phyloP scores from a whole-genome alignment of 495 filamentous ascomycete species.

The Trichoderma gamsii region DNA sequence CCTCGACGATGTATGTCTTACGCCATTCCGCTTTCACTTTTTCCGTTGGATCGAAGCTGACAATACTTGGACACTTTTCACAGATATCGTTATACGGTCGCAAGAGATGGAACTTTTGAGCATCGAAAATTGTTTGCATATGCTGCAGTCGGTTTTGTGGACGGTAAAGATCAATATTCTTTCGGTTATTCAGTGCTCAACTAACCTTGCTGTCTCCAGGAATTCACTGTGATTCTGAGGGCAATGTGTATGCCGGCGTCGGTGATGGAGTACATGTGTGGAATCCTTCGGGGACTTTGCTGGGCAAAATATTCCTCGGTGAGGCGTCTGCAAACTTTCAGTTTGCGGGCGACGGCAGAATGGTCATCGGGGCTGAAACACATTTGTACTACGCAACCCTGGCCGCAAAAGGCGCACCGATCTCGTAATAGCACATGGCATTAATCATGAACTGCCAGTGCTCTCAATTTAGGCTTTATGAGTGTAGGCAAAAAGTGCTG shows the following conservation, averaged over 20 bases:
- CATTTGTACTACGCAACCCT: constrained; percentile 45
- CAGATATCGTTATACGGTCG: constrained; percentile 37
- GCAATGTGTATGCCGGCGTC: constrained; percentile 55
- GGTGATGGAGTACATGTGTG: constrained; percentile 60
- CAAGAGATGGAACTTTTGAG: constrained; percentile 35
- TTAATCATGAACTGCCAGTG: too few species aligned
- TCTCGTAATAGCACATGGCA: constrained; percentile 7
- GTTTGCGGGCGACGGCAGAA: constrained; percentile 48
- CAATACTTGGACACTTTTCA: neutral
- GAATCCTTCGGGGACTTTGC: constrained; percentile 48
- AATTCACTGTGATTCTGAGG: constrained; percentile 52
- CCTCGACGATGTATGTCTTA: constrained; percentile 34
- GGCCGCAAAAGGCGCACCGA: constrained; percentile 33
- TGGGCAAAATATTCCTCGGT: constrained; percentile 53
- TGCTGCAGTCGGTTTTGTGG: constrained; percentile 47
- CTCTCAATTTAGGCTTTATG: neutral
- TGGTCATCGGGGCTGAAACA: constrained; percentile 46
- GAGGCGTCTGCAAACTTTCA: constrained; percentile 48
- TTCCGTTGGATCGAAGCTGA: neutral
- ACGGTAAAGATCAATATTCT: constrained; percentile 27
- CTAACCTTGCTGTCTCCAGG: constrained; percentile 17
- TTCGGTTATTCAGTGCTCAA: neutral
- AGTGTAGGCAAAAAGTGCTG: neutral
- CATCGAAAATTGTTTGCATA: constrained; percentile 53
- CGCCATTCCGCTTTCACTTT: neutral